Evolutionary conservation across 1,139 yeast genomes (phyloP), one percentile per base, ranked within the genome.

Genomic region (Taphrina sp.): DNA sequence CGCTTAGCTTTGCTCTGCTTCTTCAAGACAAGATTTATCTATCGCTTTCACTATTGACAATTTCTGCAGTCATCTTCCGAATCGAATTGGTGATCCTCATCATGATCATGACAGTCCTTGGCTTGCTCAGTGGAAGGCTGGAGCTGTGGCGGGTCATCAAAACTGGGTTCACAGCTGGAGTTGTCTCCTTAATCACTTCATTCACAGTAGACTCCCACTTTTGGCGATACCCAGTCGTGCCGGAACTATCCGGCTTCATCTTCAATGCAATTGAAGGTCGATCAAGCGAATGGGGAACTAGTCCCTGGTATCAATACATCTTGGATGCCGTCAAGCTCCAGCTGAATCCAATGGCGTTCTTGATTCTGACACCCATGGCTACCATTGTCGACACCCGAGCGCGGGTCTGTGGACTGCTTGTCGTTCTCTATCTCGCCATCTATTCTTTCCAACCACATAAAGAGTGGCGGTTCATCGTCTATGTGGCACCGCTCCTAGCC

Each of bases 381-480:
- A 59, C 56, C 8, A 44, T 54, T n/a, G 33, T 23, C 26, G 54
- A 59, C 23, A 17, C 22, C 12, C 23, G 33, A 14, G 53, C 47
- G 28, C 36, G 31, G 45, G 19, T 39, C 14, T 19, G 61, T 10
- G 20, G 39, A 14, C 26, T 45, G 14, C 62, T 62, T 22, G 44
- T 44, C 16, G 33, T 60, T 2, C 53, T 79, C 8, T 90, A 73
- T 66, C 75, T 88, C 28, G 63, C 73, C 1, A 67, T 79, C 1
- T 77, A 89, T 77, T 89, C 96, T 0, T 68, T 83, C 56, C 95
- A 85, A 67, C 92, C 95, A 1, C 97, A 90, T 64, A 92, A 90
- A 68, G 97, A 92, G 72, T 88, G 95, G 95, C 77, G 97, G 63
- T 92, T 90, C 64, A 80, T 92, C 52, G 72, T 84, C 14, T 92